phyloP scores from a whole-genome alignment of 164 flowering plant genomes.

The Umbilicus rupestris region DNA sequence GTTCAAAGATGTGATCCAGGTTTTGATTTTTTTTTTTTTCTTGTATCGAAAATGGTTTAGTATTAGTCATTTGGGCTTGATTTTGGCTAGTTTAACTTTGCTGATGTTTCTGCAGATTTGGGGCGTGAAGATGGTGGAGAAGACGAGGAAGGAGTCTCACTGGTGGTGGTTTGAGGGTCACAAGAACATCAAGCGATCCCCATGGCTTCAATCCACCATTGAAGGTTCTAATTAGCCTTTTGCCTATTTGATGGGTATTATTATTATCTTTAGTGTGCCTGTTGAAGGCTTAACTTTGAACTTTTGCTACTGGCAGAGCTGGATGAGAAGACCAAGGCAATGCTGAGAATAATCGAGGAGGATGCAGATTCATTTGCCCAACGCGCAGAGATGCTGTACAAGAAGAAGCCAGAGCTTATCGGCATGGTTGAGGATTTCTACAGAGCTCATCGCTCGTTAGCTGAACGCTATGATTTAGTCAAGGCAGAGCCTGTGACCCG shows the following conservation, averaged over 20 bases:
- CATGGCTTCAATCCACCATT: slow-evolving; percentile 78
- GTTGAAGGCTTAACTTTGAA: background rate
- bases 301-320: slow-evolving; percentile 30
- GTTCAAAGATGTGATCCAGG: no score
- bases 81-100: background rate
- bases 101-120: background rate
- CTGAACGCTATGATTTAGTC: slow-evolving; percentile 63
- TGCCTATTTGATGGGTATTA: no score
- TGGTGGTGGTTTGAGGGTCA: slow-evolving; percentile 84
- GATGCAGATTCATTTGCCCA: slow-evolving; percentile 85
- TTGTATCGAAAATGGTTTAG: background rate
- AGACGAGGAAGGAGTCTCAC: slow-evolving; percentile 33
- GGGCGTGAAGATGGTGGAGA: slow-evolving; percentile 14
- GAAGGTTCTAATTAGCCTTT: slow-evolving; percentile 28
- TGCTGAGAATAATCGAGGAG: slow-evolving; percentile 71
- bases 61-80: background rate
- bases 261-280: no score
- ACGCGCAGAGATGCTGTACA: slow-evolving; percentile 94
- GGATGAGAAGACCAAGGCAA: slow-evolving; percentile 61
- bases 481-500: slow-evolving; percentile 42
- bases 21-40: no score
- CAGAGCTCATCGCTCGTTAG: slow-evolving; percentile 66
- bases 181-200: slow-evolving; percentile 38
- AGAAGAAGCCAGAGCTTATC: slow-evolving; percentile 76
- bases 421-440: slow-evolving; percentile 85